Percentiles rank a stretch among this genome's conserved stretches.
phyloP scores from a whole-genome alignment of 345 rosid genomes.

The Gossypium turneri region DNA sequence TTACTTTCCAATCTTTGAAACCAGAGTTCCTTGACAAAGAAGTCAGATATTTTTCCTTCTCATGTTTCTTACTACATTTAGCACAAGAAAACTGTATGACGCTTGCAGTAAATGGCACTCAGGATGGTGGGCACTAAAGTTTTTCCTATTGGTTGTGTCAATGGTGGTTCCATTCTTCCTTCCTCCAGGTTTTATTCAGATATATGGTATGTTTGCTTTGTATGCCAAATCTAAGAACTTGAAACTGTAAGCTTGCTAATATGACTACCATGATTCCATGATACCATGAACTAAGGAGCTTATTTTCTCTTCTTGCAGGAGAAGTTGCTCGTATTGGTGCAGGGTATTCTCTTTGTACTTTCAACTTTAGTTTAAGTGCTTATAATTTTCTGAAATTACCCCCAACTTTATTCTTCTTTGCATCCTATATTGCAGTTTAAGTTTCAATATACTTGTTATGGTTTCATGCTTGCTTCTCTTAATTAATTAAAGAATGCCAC shows the following conservation, averaged over 20 bases:
- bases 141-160: slow-evolving; percentile 39
- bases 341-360: slow-evolving; percentile 56
- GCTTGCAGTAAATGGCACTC: slow-evolving; percentile 71
- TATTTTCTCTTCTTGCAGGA: slow-evolving; percentile 47
- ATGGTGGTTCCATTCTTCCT: slow-evolving; percentile 58
- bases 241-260: background rate
- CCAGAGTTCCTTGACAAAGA: slow-evolving; percentile 36
- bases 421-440: background rate
- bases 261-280: slow-evolving; percentile 2
- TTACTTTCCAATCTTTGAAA: background rate
- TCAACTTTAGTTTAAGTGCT: slow-evolving; percentile 1
- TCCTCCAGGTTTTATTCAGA: slow-evolving; percentile 51
- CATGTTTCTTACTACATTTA: slow-evolving; percentile 61
- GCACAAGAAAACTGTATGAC: slow-evolving; percentile 52
- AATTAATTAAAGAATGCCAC: background rate
- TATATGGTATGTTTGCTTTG: slow-evolving; percentile 52
- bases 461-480: background rate
- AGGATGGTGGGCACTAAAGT: slow-evolving; percentile 58
- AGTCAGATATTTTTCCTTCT: slow-evolving; percentile 70
- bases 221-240: background rate
- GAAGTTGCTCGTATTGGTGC: slow-evolving; percentile 86
- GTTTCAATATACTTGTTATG: background rate
- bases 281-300: slow-evolving; percentile 1
- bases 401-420: background rate
- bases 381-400: background rate